A percentile compares a stretch with the other conserved stretches of the same genome.
These are phyloP conservation scores for Nakaseomyces nivariensis DNA, from an alignment of 1,139 yeast species.

Conservation along the genomic window DNA sequence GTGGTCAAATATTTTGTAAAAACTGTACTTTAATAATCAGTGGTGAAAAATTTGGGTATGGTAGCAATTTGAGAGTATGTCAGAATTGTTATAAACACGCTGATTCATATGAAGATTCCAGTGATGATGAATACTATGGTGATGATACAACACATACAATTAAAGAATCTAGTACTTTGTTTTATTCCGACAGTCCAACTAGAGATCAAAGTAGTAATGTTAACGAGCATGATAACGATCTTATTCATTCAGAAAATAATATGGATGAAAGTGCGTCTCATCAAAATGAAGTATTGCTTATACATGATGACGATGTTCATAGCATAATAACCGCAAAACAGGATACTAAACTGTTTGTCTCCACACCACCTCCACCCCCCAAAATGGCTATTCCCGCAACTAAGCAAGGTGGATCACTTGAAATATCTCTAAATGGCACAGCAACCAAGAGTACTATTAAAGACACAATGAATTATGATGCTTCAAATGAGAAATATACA, in stretches of 20 bases:
- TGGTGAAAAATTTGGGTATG: constrained; percentile 60
- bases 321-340: constrained; percentile 29
- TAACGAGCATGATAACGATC: neutral
- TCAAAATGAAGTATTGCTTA: constrained; percentile 13
- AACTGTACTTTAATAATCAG: constrained; percentile 74
- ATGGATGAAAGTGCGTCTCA: constrained; percentile 2
- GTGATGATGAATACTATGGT: constrained; percentile 42
- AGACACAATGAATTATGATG: neutral
- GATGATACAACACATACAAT: constrained; percentile 1
- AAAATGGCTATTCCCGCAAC: constrained; percentile 79
- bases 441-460: neutral
- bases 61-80: constrained; percentile 72
- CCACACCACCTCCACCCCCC: constrained; percentile 56
- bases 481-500: neutral
- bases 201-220: neutral
- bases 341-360: constrained; percentile 26
- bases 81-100: constrained; percentile 60
- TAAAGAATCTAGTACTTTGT: neutral
- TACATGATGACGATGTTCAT: constrained; percentile 26
- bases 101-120: constrained; percentile 53
- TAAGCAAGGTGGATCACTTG: constrained; percentile 66
- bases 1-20: constrained; percentile 92
- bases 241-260: neutral
- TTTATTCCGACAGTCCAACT: neutral
- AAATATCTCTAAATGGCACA: constrained; percentile 41